phyloP scores from a whole-genome alignment of 495 filamentous ascomycete genomes.

The Staphylotrichum tortipilum region DNA sequence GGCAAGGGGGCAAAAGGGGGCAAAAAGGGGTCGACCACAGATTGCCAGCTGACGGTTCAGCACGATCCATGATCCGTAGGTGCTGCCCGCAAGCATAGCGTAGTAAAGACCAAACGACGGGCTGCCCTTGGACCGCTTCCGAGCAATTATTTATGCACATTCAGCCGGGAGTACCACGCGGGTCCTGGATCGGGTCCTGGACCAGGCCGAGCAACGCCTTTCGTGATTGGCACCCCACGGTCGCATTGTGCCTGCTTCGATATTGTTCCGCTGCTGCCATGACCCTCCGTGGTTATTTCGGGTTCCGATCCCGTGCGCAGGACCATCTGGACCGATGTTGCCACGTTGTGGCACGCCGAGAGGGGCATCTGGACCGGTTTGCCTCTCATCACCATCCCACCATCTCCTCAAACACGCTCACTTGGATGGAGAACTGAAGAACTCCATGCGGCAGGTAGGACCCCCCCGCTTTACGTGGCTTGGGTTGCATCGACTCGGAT shows the following conservation, averaged over 20 bases:
- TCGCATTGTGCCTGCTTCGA: slow-evolving; percentile 5
- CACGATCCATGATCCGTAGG: no score
- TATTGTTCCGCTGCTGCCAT: background rate
- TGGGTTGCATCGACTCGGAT: no score
- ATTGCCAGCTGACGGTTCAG: background rate
- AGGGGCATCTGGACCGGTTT: no score
- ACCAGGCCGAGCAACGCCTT: background rate
- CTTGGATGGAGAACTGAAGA: no score
- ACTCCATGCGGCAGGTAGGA: no score
- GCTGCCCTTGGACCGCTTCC: background rate
- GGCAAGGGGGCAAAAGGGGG: background rate
- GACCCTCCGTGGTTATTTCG: background rate
- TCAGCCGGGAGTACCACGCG: slow-evolving; percentile 2
- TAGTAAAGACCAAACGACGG: background rate
- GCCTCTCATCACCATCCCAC: no score
- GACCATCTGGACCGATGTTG: background rate
- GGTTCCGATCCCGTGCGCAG: background rate
- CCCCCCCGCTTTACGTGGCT: no score
- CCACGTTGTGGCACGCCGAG: slow-evolving; percentile 2
- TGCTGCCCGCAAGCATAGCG: no score
- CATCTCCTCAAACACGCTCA: no score
- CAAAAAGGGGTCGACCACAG: background rate
- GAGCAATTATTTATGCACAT: slow-evolving; percentile 5
- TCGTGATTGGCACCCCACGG: background rate
- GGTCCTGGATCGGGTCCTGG: background rate